Evolutionary conservation across 306 rosid species (phyloP), one percentile per base, ranked within the genome.

Genomic region (Lathyrus aphaca): DNA sequence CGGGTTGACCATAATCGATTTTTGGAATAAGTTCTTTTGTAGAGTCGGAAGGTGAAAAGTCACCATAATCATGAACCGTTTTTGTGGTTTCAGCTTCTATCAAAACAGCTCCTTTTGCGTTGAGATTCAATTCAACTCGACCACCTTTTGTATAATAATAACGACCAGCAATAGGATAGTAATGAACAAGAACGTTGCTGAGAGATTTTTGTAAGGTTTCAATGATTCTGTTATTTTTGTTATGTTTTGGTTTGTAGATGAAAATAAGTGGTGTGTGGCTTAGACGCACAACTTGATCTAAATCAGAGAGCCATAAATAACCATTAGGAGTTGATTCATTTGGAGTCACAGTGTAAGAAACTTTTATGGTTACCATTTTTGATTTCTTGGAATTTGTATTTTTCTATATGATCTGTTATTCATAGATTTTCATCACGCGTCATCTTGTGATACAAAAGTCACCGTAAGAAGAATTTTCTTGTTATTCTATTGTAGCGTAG

Each of bases 161-260:
- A 27, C 74, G 19, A 18, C 82, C 82, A 12, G 78, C 82, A 0
- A 78, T 4, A 4, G 78, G 82, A 9, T 78, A 72, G 21, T 72
- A 78, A 50, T 46, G 21, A 6, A 66, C 82, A 15, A 78, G 15
- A 18, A 71, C 30, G 2, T 66, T 19, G 50, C 70, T 48, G 0
- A 78, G 65, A 9, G 82, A 72, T 4, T 8, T 10, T 5, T 7
- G 66, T 38, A 72, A 14, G 10, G 12, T 71, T 16, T 77, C 48
- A 8, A 19, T 72, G 30, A 0, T 8, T 49, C 5, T 4, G 16
- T 37, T 11, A 3, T 54, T 7, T 12, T 11, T 16, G 38, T 10
- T 43, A 0, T 10, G 21, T 29, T 68, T 29, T 37, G 48, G 18
- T 43, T 51, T 79, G 79, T 68, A 79, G 10, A 73, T n/a, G 35